These are phyloP conservation scores for Apiospora marii DNA, from an alignment of 2,329 filamentous ascomycete species.

Conservation along the genomic window DNA sequence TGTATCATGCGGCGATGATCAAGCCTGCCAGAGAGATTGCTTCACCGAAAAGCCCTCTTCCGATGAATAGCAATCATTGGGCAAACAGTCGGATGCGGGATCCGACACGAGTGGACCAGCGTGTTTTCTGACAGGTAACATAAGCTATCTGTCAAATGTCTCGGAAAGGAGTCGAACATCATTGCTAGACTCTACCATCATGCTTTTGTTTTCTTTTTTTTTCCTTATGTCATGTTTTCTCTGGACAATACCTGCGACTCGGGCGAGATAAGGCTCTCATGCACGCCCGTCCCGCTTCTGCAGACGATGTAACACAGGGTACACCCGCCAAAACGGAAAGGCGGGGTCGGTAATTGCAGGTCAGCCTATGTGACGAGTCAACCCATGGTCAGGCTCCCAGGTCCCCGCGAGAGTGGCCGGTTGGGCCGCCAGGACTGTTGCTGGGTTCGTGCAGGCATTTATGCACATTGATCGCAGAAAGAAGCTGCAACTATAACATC, in stretches of 20 bases:
- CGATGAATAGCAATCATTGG: background rate
- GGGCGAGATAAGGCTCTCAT: background rate
- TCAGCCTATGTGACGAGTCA: background rate
- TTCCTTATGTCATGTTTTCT: background rate
- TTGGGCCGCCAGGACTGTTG: background rate
- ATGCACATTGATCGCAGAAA: background rate
- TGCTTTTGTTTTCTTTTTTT: background rate
- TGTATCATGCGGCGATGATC: too few species aligned
- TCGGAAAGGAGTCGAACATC: background rate
- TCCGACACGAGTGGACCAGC: background rate
- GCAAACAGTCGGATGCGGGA: background rate
- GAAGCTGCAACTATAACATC: background rate
- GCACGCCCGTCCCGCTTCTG: background rate
- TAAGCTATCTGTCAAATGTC: background rate
- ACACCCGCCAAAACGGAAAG: background rate
- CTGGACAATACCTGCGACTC: background rate
- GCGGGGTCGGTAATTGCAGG: background rate
- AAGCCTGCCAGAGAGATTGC: conserved; percentile 35
- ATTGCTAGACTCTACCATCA: background rate
- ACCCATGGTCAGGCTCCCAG: background rate
- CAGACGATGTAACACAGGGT: background rate
- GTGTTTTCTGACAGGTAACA: background rate
- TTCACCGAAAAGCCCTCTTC: background rate
- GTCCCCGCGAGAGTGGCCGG: background rate
- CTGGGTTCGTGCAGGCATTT: background rate